Evolutionary conservation across 2,329 filamentous ascomycete genomes (phyloP).

Genomic region (Cladosporium sp.): DNA sequence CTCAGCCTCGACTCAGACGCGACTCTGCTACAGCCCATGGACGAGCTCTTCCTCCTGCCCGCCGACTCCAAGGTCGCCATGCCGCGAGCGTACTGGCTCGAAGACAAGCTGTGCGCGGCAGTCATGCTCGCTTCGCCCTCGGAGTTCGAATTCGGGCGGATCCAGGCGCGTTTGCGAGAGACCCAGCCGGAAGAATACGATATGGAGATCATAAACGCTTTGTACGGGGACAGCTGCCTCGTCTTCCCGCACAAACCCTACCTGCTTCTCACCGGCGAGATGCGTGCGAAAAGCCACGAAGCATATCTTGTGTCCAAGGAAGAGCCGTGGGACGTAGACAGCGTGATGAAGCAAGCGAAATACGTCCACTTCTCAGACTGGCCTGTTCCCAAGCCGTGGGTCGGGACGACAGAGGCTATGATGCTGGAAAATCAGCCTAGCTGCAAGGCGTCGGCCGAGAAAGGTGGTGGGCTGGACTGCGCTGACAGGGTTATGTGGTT

Average conservation of each 20-base stretch:
- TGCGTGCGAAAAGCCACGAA: constrained; percentile 54
- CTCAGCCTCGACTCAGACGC: constrained; percentile 65
- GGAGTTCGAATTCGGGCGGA: constrained; percentile 15
- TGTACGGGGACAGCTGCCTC: constrained; percentile 61
- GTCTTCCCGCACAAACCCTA: constrained; percentile 66
- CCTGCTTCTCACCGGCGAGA: constrained; percentile 63
- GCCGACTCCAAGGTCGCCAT: constrained; percentile 56
- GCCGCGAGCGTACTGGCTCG: constrained; percentile 71
- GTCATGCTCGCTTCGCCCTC: constrained; percentile 27
- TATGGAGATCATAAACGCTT: constrained; percentile 57
- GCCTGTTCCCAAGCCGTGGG: constrained; percentile 68
- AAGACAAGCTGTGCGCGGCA: constrained; percentile 39
- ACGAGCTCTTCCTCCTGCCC: constrained; percentile 70
- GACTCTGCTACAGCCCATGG: constrained; percentile 62
- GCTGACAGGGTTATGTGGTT: constrained; percentile 41
- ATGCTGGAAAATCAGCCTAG: constrained; percentile 31
- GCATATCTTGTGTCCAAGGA: constrained; percentile 48
- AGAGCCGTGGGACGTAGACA: constrained; percentile 57
- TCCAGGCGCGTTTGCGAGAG: constrained; percentile 17
- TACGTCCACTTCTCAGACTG: constrained; percentile 71
- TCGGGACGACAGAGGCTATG: constrained; percentile 40
- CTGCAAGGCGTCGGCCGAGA: not conserved
- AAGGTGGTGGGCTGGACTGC: not conserved
- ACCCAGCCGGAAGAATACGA: constrained; percentile 37
- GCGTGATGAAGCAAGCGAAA: constrained; percentile 60